phyloP scores from a whole-genome alignment of 352 stramenopile species.

The Phytophthora kernoviae region DNA sequence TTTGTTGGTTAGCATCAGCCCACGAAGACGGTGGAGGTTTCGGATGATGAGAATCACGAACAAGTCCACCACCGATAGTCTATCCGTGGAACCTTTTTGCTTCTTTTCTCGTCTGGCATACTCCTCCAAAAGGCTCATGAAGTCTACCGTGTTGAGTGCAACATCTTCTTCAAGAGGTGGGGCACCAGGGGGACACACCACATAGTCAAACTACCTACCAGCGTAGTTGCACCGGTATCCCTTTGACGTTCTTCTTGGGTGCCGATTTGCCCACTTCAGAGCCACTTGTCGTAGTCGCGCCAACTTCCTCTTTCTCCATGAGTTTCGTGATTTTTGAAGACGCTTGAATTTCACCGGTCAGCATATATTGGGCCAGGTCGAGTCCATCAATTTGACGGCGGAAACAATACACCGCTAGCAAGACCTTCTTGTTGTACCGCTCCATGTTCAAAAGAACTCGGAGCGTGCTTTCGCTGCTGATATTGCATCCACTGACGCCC shows the following conservation, averaged over 20 bases:
- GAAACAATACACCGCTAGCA: conserved; percentile 3
- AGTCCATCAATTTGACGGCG: conserved; percentile 9
- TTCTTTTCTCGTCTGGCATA: conserved; percentile 2
- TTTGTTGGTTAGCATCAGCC: neutral
- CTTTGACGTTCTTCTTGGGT: neutral
- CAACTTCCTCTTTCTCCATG: neutral
- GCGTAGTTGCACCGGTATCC: neutral
- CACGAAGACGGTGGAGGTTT: conserved; percentile 9
- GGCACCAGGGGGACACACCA: conserved; percentile 9
- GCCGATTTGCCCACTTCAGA: neutral
- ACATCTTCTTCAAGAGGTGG: conserved; percentile 12
- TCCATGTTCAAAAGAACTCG: conserved; percentile 14
- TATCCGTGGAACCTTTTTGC: neutral
- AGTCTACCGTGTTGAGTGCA: neutral
- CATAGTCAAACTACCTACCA: conserved; percentile 17
- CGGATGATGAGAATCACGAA: conserved; percentile 10
- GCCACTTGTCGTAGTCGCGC: neutral
- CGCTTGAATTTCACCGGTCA: conserved; percentile 9
- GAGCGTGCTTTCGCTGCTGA: conserved; percentile 9
- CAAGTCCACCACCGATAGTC: conserved; percentile 10
- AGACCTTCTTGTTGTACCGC: neutral
- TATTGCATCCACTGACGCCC: conserved; percentile 12
- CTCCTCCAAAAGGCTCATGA: neutral
- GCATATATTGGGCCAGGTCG: conserved; percentile 8
- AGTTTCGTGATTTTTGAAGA: neutral